These are phyloP conservation scores for Phytopythium delawarense DNA, from an alignment of 352 stramenopile species.

Conservation along the genomic window DNA sequence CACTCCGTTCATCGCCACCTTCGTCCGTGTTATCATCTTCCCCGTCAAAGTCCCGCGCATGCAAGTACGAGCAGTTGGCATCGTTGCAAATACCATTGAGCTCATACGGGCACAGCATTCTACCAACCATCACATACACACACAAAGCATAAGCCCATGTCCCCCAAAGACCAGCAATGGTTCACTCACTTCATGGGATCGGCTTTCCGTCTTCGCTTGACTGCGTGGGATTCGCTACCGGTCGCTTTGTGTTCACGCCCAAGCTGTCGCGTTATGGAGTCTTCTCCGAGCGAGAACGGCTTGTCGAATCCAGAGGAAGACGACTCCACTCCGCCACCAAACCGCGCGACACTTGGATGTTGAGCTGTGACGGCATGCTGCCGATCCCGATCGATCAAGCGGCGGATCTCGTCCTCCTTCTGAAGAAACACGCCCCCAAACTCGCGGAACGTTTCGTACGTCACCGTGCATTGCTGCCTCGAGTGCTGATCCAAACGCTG, in stretches of 20 bases:
- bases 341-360: not conserved
- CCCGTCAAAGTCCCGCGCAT: constrained; percentile 50
- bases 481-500: not conserved
- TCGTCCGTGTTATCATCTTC: not conserved
- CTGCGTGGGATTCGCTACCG: not conserved
- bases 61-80: constrained; percentile 57
- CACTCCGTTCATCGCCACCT: not conserved
- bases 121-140: constrained; percentile 12
- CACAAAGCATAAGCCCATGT: not conserved
- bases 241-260: not conserved
- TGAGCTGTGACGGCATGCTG: not conserved
- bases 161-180: not conserved
- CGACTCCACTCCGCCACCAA: not conserved
- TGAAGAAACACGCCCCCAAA: constrained; percentile 21
- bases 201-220: constrained; percentile 15
- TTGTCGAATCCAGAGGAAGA: constrained; percentile 15
- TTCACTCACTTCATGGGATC: constrained; percentile 61
- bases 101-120: constrained; percentile 68
- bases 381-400: not conserved
- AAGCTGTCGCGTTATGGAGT: constrained; percentile 45
- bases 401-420: constrained; percentile 19
- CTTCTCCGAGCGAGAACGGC: constrained; percentile 29
- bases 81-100: constrained; percentile 77
- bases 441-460: constrained; percentile 4
- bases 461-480: not conserved